Percentiles rank a stretch among this genome's conserved stretches.
phyloP scores from a whole-genome alignment of 2,329 filamentous ascomycete genomes.

The Cladophialophora exuberans region DNA sequence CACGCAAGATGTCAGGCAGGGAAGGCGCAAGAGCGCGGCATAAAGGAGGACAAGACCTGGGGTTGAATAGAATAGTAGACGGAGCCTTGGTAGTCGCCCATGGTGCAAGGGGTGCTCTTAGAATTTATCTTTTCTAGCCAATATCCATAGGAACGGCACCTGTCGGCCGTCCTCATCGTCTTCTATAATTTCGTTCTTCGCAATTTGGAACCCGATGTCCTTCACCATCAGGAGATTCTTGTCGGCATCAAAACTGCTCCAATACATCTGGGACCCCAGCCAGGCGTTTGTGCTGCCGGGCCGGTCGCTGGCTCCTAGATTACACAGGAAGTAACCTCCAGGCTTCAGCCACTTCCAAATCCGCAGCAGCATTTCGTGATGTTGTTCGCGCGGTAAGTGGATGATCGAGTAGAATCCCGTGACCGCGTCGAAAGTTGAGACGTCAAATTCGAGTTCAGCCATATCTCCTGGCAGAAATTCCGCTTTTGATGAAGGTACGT shows the following conservation, averaged over 20 bases:
- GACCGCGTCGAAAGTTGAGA: slow-evolving; percentile 51
- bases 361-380: slow-evolving; percentile 50
- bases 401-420: slow-evolving; percentile 59
- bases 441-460: slow-evolving; percentile 42
- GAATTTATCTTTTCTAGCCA: slow-evolving; percentile 20
- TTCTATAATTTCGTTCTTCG: slow-evolving; percentile 30
- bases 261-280: slow-evolving; percentile 28
- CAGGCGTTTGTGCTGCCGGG: slow-evolving; percentile 15
- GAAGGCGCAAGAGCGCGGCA: background rate
- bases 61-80: no score
- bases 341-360: slow-evolving; percentile 56
- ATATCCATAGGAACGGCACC: slow-evolving; percentile 24
- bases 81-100: no score
- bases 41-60: no score
- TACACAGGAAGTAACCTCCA: slow-evolving; percentile 55
- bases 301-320: slow-evolving; percentile 43
- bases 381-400: slow-evolving; percentile 58
- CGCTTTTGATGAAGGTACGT: slow-evolving; percentile 39
- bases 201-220: slow-evolving; percentile 36
- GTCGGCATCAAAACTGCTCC: slow-evolving; percentile 25
- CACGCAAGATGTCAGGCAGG: slow-evolving; percentile 9
- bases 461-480: no score
- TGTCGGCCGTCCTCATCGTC: slow-evolving; percentile 32
- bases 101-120: no score
- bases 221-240: slow-evolving; percentile 29